Base-by-base conservation (phyloP, 2,329 filamentous ascomycete species). In the Botryotinia calthae region DNA sequence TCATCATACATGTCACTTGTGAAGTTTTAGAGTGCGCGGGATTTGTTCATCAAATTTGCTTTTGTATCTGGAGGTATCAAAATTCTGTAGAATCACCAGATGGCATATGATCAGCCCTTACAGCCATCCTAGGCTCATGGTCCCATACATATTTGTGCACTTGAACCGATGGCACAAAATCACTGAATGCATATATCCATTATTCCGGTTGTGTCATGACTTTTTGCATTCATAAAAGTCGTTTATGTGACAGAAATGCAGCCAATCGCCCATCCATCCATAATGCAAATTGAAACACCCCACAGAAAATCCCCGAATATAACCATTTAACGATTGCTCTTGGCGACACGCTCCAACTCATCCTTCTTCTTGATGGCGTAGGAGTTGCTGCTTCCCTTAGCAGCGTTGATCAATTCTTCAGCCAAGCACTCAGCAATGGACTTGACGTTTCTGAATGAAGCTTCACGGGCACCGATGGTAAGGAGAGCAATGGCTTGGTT, bases 351-450 rank as follows among this genome's bases (percentile, higher is more conserved):
- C 93, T 99, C 96, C 88, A 99, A 87, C 93, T 99, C 97, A 87
- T 99, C 96, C 95, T 99, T 99, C 94, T 99, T 99, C 94, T 99
- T 99, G 92, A 99, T 99, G 83, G 97, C 96, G 86, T 98, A 99
- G 81, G 95, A 98, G 94, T 99, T 99, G 88, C 93, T 97, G 91
- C 93, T 97, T 84, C 96, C 96, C 94, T 99, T 99, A 86, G 97
- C 97, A 85, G 97, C 97, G 90, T 99, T 99, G 92, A 99, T 98
- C 85, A 99, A 91, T 91, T 99, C 96, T 88, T 99, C 97, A 84
- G 96, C 96, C 82, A 99, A 89, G 89, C 96, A 98, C 91, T 99
- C 96, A 82, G 97, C 95, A 85, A 99, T 97, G 84, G 92, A 95
- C 95, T 99, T 99, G 90, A 99, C 92, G 91, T 99, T 99, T 87